Conservation (phyloP, 1,139 yeast genomes). For the Tardiomyces depauwii region DNA sequence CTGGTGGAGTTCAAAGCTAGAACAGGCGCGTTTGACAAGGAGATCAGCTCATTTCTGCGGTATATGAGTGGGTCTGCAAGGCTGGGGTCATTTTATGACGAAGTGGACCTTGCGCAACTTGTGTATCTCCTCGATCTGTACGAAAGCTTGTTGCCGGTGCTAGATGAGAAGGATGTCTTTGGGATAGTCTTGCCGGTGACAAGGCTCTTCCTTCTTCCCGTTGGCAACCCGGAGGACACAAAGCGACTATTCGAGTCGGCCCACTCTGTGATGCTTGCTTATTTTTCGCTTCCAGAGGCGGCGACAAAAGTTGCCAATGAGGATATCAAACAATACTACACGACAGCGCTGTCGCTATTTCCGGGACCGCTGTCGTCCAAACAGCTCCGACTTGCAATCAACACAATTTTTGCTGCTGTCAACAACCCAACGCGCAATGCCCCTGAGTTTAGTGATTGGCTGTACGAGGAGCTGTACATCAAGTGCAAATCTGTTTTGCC, state of each 20-base stretch:
- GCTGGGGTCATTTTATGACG: constrained; percentile 28
- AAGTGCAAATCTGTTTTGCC: constrained; percentile 20
- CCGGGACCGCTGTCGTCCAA: constrained; percentile 44
- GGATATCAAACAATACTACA: constrained; percentile 19
- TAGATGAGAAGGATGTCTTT: constrained; percentile 23
- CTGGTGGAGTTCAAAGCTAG: constrained; percentile 19
- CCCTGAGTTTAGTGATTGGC: constrained; percentile 27
- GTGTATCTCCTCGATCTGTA: constrained; percentile 47
- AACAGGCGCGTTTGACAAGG: constrained; percentile 24
- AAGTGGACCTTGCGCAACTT: constrained; percentile 38
- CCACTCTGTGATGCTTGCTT: constrained; percentile 53
- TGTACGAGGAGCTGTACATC: constrained; percentile 31
- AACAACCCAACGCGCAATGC: constrained; percentile 33
- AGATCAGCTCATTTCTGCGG: constrained; percentile 2
- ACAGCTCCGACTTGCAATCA: constrained; percentile 51
- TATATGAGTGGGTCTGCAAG: constrained; percentile 34
- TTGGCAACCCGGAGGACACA: constrained; percentile 7
- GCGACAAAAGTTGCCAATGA: constrained; percentile 2
- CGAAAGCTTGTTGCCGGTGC: constrained; percentile 42
- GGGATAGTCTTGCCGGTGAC: constrained; percentile 34
- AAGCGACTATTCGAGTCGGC: constrained; percentile 40
- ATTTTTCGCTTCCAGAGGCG: constrained; percentile 17
- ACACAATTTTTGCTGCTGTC: constrained; percentile 42
- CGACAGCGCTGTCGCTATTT: constrained; percentile 37
- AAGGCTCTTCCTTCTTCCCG: constrained; percentile 31